These are phyloP conservation scores for Aspergillus alliaceus DNA, from an alignment of 2,329 filamentous ascomycete species.

Conservation along the genomic window DNA sequence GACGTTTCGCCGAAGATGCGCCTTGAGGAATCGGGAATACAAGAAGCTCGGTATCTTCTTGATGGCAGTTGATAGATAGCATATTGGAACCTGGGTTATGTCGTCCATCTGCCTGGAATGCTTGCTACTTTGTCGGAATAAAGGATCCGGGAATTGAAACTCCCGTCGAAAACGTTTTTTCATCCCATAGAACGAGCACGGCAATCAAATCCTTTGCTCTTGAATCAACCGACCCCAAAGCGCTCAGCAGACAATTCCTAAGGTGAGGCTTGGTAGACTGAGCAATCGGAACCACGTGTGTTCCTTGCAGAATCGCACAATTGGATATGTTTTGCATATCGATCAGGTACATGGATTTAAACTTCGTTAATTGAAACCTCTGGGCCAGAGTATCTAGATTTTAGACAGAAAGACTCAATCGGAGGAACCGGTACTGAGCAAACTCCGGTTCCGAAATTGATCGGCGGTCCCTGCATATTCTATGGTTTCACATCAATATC, in stretches of 20 bases:
- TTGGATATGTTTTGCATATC: background rate
- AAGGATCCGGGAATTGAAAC: too few relatives aligned
- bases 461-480: background rate
- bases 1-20: background rate
- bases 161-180: too few relatives aligned
- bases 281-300: background rate
- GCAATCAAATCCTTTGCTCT: too few relatives aligned
- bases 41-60: too few relatives aligned
- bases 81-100: too few relatives aligned
- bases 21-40: background rate
- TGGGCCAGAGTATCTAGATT: background rate
- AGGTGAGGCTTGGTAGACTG: too few relatives aligned
- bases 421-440: background rate
- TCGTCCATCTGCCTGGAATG: too few relatives aligned
- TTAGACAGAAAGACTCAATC: background rate
- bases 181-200: too few relatives aligned
- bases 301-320: background rate
- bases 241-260: background rate
- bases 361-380: too few relatives aligned
- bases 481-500: background rate
- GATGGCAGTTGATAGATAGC: background rate
- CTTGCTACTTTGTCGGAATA: too few relatives aligned
- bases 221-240: too few relatives aligned
- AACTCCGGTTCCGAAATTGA: background rate
- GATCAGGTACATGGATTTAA: too few relatives aligned